phyloP scores from a whole-genome alignment of 2,329 filamentous ascomycete species.

The Laburnicola sp. region DNA sequence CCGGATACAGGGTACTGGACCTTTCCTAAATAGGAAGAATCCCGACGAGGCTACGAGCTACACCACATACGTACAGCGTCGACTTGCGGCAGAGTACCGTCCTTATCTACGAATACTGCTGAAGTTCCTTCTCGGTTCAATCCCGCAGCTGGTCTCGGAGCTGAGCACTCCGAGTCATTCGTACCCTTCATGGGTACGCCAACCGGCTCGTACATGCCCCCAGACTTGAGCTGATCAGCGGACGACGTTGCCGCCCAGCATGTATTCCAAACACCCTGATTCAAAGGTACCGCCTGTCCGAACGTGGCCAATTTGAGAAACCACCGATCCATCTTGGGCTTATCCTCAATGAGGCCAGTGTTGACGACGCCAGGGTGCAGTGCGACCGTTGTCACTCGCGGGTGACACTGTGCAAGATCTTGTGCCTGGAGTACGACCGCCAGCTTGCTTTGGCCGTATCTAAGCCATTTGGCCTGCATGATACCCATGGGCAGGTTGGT shows the following conservation, averaged over 20 bases:
- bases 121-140: background rate
- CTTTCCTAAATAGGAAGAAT: too few species aligned
- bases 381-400: background rate
- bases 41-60: too few species aligned
- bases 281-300: background rate
- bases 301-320: background rate
- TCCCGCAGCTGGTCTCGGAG: background rate
- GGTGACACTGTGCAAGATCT: background rate
- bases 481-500: too few species aligned
- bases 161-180: background rate
- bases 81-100: too few species aligned
- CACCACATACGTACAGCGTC: too few species aligned
- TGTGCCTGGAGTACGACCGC: too few species aligned
- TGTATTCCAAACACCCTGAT: background rate
- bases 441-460: too few species aligned
- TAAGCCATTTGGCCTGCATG: too few species aligned
- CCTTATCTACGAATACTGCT: background rate
- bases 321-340: background rate
- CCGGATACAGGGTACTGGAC: too few species aligned
- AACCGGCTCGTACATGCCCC: background rate
- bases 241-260: background rate
- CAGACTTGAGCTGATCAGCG: background rate
- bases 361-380: background rate
- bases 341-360: background rate
- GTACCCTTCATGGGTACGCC: background rate